Base-by-base conservation (phyloP, 306 rosid genomes). In the Quercus rubra region DNA sequence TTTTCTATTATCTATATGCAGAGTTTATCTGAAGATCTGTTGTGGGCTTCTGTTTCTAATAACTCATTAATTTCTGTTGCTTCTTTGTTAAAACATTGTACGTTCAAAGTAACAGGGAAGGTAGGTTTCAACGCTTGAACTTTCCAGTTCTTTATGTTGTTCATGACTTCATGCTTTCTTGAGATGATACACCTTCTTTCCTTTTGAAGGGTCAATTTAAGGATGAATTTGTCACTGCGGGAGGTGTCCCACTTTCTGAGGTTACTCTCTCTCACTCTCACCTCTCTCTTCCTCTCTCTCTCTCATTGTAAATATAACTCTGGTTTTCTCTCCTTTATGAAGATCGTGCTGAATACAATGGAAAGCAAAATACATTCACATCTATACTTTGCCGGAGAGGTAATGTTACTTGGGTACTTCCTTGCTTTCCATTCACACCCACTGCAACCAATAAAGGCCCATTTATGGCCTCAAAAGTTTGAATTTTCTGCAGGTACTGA, bases 211-310 rank as follows among this genome's bases (percentile, higher is more conserved):
- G 97, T 85, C 97, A 84, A 91, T 94, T 91, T 75, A 94, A 94
- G 85, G 98, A 94, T 82, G 98, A 94, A 86, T 94, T 94, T 85
- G 97, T 94, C 78, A 94, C 97, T 56, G 94, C 98, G 23, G 98
- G 98, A 41, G 98, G 98, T 63, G 91, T 94, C 80, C 97, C 95
- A 25, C 89, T 94, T 17, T 89, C 93, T 7, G 97, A 92, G 98
- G 98, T 94, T 87, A 49, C 78, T 67, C 74, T 80, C 83, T 77
- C 79, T 85, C 79, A 20, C 13, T 46, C 66, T 55, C 73, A 19
- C 70, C 68, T 41, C 49, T 70, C 63, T 7, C 62, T 12, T 28
- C n/a, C n/a, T 70, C 62, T 7, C 62, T 49, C 63, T 61, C 54
- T 10, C 54, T 10, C 17, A 20, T 80, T 77, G 27, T 63, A 56